Conservation (phyloP, 305 asterid species). For the Ajuga reptans region DNA sequence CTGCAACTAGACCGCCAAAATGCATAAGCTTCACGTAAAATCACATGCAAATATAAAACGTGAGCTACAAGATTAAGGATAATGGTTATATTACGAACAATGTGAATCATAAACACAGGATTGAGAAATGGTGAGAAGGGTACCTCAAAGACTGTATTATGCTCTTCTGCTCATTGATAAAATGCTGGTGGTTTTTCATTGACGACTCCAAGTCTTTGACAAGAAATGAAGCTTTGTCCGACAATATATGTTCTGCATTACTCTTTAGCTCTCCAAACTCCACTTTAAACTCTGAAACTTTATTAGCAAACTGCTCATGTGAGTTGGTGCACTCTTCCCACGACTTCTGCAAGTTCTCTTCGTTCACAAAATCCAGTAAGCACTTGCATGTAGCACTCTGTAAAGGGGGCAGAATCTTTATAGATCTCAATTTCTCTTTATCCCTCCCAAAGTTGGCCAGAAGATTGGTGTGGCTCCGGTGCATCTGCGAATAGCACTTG, state of each 20-base stretch:
- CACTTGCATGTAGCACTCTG: conserved; percentile 48
- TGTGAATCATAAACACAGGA: neutral
- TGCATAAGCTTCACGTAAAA: neutral
- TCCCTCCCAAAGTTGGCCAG: conserved; percentile 50
- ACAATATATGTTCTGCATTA: conserved; percentile 48
- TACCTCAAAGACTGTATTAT: conserved; percentile 78
- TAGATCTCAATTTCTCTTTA: conserved; percentile 55
- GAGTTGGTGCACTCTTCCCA: conserved; percentile 61
- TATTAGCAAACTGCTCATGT: conserved; percentile 65
- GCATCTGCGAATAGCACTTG: conserved; percentile 56
- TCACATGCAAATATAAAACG: neutral
- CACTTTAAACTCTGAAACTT: conserved; percentile 59
- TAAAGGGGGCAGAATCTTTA: conserved; percentile 47
- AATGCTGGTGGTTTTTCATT: conserved; percentile 45
- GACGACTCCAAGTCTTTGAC: conserved; percentile 50
- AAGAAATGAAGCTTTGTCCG: conserved; percentile 53
- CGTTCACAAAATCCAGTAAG: conserved; percentile 73
- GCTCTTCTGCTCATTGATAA: conserved; percentile 60
- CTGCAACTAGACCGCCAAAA: neutral
- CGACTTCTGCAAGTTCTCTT: conserved; percentile 55
- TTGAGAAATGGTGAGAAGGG: conserved; percentile 6
- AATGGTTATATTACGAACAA: neutral
- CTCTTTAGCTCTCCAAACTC: conserved; percentile 66
- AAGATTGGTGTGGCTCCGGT: conserved; percentile 49
- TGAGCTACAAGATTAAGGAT: neutral